Evolutionary conservation across 345 rosid species (phyloP).

Genomic region (Euphorbia pulcherrima): DNA sequence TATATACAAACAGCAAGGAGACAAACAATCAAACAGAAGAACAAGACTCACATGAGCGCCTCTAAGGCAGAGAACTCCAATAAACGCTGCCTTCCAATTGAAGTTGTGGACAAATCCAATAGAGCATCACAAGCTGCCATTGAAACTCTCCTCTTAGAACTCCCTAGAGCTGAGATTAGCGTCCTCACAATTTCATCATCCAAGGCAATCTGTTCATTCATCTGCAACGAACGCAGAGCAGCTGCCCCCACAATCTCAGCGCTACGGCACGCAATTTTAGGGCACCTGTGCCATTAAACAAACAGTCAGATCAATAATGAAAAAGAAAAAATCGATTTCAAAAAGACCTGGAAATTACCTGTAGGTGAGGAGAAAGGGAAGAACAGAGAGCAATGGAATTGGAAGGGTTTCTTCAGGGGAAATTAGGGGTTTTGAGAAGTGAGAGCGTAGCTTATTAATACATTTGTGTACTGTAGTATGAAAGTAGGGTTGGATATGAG

Average conservation of each 20-base stretch:
- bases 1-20: background rate
- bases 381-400: constrained; percentile 32
- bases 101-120: constrained; percentile 49
- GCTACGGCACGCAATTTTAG: constrained; percentile 27
- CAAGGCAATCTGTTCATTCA: constrained; percentile 37
- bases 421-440: constrained; percentile 23
- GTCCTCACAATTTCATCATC: constrained; percentile 37
- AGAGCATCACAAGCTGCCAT: constrained; percentile 42
- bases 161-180: constrained; percentile 28
- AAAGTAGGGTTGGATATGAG: background rate
- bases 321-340: background rate
- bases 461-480: constrained; percentile 26
- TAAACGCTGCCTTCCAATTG: constrained; percentile 35
- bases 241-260: constrained; percentile 43
- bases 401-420: constrained; percentile 13
- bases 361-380: constrained; percentile 43
- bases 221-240: constrained; percentile 36
- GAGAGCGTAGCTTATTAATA: constrained; percentile 26
- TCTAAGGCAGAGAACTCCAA: constrained; percentile 40
- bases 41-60: constrained; percentile 41
- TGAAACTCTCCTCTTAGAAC: constrained; percentile 22
- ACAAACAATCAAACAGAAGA: background rate
- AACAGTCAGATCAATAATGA: background rate
- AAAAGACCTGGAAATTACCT: constrained; percentile 20
- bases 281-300: constrained; percentile 13